Base-by-base conservation (phyloP, 1,284 basidiomycete species). In the Apiotrichum brassicae region DNA sequence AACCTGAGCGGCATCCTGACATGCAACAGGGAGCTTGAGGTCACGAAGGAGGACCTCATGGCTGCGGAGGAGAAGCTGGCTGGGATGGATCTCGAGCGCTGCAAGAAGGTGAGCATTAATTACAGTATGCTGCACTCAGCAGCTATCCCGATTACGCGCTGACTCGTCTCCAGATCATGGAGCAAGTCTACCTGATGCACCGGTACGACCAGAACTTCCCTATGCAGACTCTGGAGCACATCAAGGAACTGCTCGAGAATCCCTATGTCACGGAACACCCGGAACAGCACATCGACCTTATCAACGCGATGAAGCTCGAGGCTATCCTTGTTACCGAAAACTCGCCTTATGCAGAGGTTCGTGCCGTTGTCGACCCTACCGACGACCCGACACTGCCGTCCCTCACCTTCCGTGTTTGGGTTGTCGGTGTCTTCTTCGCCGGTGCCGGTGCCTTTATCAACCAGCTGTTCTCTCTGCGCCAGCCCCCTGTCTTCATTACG, bases 331-430 rank as follows among this genome's bases (percentile, higher is more conserved):
- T 63, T 19, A 61, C 62, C 24, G 64, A 65, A 43, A 67, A 66
- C 51, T 91, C 87, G 3, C 87, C 89, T 8, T 92, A 92, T 64
- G 82, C 87, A 4, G 87, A 91, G 76, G 88, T 92, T 34, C 82
- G 88, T 47, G 87, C 88, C 22, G 82, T 86, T 6, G 85, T 91
- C 18, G 77, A 85, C 26, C 86, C 82, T 60, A 76, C 81, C 24
- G 88, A 92, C 62, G 87, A 91, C 66, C 80, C 82, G 1, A 72
- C 76, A 6, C 86, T 90, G 76, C 85, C 84, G 3, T 83, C 83
- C 41, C 86, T 85, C 71, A 93, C 89, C 3, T 87, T 91, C 76
- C 80, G 89, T 61, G 82, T 84, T 79, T 87, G 84, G 84, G 61
- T 78, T 8, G 76, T 84, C 33, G 81, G 86, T 55, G 60, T 76